These are phyloP conservation scores for Cercophora sp. DNA, from an alignment of 495 filamentous ascomycete genomes.

Conservation along the genomic window DNA sequence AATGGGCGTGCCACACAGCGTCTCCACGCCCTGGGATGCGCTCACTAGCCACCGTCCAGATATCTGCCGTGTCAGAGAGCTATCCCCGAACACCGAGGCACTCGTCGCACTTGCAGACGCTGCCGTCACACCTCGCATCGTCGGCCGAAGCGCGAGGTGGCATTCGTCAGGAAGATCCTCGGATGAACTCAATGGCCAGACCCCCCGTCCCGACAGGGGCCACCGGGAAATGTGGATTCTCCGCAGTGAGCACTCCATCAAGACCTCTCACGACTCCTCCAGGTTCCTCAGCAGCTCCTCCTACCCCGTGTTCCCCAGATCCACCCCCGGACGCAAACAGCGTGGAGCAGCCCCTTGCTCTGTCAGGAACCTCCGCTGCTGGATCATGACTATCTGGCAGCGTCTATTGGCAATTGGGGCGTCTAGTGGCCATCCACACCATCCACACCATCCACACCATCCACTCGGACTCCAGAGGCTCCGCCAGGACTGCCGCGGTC, in stretches of 20 bases:
- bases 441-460: too few species aligned
- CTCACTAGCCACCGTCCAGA: background rate
- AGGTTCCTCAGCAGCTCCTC: too few species aligned
- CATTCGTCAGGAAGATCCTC: slow-evolving; percentile 9
- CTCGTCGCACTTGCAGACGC: background rate
- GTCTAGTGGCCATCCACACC: slow-evolving; percentile 9
- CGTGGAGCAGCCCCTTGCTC: slow-evolving; percentile 6
- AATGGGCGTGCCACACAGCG: background rate
- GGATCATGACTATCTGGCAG: slow-evolving; percentile 1
- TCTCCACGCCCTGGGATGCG: background rate
- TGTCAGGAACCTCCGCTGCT: background rate
- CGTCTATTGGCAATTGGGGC: slow-evolving; percentile 10
- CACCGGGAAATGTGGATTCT: slow-evolving; percentile 20
- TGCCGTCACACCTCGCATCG: slow-evolving; percentile 4
- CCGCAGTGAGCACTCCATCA: slow-evolving; percentile 1
- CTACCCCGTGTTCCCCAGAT: background rate
- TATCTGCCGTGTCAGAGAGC: slow-evolving; percentile 5
- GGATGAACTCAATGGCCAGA: slow-evolving; percentile 1
- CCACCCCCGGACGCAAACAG: slow-evolving; percentile 7
- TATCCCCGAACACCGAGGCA: slow-evolving; percentile 11
- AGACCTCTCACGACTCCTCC: too few species aligned
- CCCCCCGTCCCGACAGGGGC: background rate
- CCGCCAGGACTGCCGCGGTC: too few species aligned
- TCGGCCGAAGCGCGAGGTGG: background rate
- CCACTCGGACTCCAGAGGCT: too few species aligned